A percentile compares a stretch with the other conserved stretches of the same genome.
Conservation (phyloP, 169 alveolate species). For the Plasmodium vivax region DNA sequence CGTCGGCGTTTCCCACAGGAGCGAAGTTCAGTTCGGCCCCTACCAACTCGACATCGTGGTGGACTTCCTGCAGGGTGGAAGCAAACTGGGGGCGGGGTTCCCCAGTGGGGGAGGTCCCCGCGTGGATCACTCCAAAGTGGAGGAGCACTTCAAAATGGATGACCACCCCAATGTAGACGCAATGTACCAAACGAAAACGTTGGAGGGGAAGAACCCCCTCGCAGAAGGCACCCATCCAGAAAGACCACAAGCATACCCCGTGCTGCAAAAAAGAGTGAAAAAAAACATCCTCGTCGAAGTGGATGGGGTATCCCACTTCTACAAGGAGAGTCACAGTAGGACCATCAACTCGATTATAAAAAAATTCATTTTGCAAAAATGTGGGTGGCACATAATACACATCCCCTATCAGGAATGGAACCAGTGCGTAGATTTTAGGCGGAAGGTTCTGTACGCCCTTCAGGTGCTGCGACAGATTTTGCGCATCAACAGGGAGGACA, state of each 20-base stretch:
- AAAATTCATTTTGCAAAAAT: constrained; percentile 60
- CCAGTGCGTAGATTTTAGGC: constrained; percentile 61
- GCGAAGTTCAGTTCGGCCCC: constrained; percentile 71
- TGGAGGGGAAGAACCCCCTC: not conserved
- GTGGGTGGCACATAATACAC: constrained; percentile 71
- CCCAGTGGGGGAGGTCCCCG: not conserved
- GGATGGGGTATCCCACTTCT: constrained; percentile 70
- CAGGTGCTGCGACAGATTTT: constrained; percentile 13
- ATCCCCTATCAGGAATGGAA: constrained; percentile 74
- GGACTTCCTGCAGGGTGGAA: constrained; percentile 17
- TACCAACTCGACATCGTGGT: constrained; percentile 68
- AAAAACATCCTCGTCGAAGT: constrained; percentile 69
- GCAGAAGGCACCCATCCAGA: not conserved
- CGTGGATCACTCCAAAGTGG: not conserved
- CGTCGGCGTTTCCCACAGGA: constrained; percentile 53
- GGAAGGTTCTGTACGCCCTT: constrained; percentile 18
- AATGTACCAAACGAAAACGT: constrained; percentile 8
- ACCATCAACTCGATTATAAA: constrained; percentile 62
- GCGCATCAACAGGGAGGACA: not conserved
- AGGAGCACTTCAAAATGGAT: not conserved
- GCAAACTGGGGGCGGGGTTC: not conserved
- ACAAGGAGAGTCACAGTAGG: constrained; percentile 69
- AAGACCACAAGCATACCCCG: not conserved
- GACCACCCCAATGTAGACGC: not conserved
- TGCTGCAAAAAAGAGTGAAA: constrained; percentile 11